Evolutionary conservation across 2,329 filamentous ascomycete species (phyloP), one percentile per base, ranked within the genome.

Genomic region (Verruconis gallopava): DNA sequence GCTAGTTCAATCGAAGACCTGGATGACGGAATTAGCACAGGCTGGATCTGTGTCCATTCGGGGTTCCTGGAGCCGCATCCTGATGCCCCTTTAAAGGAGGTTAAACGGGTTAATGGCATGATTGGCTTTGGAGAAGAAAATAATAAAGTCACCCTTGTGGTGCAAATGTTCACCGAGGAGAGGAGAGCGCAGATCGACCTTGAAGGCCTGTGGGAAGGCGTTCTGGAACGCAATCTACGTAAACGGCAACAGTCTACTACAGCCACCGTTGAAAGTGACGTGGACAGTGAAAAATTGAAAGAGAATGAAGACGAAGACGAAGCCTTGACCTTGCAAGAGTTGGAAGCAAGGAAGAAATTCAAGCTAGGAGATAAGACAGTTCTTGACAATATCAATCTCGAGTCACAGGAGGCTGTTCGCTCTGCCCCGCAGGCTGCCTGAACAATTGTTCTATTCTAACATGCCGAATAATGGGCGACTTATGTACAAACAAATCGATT

Each of bases 31-130:
- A 83, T 94, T 40, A 79, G 81, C 11, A 95, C 89, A 1, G 88
- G 86, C 6, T 98, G 91, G 91, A 81, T 98, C 15, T 98, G 91
- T 60, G 83, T 96, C 46, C 93, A 94, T 56, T 73, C 91, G 6
- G 85, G 84, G 3, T 74, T 73, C 13, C 70, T 85, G 1, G 74
- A 80, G 34, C 71, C 73, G 17, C 66, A 69, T n/a, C 46, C 48
- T 12, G 44, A n/a, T n/a, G 44, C 47, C 30, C 25, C 37, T 9
- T 14, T 38, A 11, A 39, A 34, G 37, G 37, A 44, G 4, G 30
- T 35, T 6, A 21, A 37, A 21, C 15, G 15, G n/a, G 22, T 32
- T 11, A 69, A 75, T 12, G 68, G 72, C 5, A 76, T 88, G 44
- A 78, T 85, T 22, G 89, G 89, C 0, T 95, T 95, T 54, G 84